Evolutionary conservation across 2,329 filamentous ascomycete genomes (phyloP).

Genomic region (Penicillium sp.): DNA sequence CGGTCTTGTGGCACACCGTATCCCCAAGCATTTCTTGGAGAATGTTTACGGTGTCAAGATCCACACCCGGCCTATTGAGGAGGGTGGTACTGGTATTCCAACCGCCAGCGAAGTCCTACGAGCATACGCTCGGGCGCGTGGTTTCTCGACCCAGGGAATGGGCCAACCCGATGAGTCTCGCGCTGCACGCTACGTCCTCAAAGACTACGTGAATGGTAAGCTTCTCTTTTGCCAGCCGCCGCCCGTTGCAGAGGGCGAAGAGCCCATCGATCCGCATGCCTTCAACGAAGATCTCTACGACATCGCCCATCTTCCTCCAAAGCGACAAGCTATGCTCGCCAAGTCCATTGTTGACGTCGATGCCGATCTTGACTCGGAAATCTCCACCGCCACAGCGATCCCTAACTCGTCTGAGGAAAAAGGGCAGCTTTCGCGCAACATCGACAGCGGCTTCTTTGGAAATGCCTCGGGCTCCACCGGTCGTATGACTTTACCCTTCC

Average conservation of each 20-base stretch:
- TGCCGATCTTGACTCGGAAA: constrained; percentile 30
- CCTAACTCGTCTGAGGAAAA: constrained; percentile 30
- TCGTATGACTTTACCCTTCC: constrained; percentile 75
- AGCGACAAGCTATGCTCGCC: constrained; percentile 59
- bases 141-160: constrained; percentile 81
- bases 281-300: constrained; percentile 93
- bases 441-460: constrained; percentile 89
- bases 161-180: constrained; percentile 91
- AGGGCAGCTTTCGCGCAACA: constrained; percentile 55
- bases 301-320: constrained; percentile 70
- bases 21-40: constrained; percentile 84
- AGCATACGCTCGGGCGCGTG: constrained; percentile 81
- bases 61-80: constrained; percentile 69
- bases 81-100: constrained; percentile 83
- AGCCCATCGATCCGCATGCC: constrained; percentile 58
- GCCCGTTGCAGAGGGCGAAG: constrained; percentile 44
- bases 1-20: constrained; percentile 72
- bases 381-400: constrained; percentile 7
- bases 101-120: constrained; percentile 78
- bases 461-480: constrained; percentile 54
- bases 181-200: constrained; percentile 81
- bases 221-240: constrained; percentile 87
- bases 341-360: constrained; percentile 43
- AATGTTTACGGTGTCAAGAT: constrained; percentile 93
- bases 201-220: constrained; percentile 97